Percentiles rank a stretch among this genome's conserved stretches.
These are phyloP conservation scores for Neurospora sublineolata DNA, from an alignment of 495 filamentous ascomycete genomes.

Conservation along the genomic window DNA sequence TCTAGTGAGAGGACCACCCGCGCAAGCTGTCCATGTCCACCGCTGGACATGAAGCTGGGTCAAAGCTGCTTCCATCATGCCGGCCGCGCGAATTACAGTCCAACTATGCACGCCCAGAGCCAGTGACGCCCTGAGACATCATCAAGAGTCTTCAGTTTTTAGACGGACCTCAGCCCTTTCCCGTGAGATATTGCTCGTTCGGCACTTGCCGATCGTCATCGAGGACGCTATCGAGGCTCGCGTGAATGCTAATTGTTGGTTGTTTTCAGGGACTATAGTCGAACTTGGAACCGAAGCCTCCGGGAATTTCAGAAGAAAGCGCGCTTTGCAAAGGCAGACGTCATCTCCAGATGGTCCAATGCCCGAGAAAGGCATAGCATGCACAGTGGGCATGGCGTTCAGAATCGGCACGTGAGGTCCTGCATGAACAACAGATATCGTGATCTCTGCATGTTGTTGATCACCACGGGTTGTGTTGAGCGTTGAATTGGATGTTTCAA, in stretches of 20 bases:
- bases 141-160: neutral
- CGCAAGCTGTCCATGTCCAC: neutral
- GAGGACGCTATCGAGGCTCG: neutral
- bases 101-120: neutral
- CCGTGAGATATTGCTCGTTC: neutral
- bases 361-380: neutral
- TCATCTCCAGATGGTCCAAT: neutral
- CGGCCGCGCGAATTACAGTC: neutral
- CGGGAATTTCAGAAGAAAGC: neutral
- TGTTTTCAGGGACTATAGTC: neutral
- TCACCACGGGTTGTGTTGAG: neutral
- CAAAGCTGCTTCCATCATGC: neutral
- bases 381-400: neutral
- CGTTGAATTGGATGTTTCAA: neutral
- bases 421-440: neutral
- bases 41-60: neutral
- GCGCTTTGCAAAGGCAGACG: neutral
- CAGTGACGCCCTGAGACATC: neutral
- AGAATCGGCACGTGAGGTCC: neutral
- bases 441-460: neutral
- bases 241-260: neutral
- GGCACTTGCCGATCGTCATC: neutral
- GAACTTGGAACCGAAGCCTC: neutral
- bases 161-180: neutral
- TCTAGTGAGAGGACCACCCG: neutral